These are phyloP conservation scores for Pezizomycotina sp. DNA, from an alignment of 2,329 filamentous ascomycete genomes.

Conservation along the genomic window DNA sequence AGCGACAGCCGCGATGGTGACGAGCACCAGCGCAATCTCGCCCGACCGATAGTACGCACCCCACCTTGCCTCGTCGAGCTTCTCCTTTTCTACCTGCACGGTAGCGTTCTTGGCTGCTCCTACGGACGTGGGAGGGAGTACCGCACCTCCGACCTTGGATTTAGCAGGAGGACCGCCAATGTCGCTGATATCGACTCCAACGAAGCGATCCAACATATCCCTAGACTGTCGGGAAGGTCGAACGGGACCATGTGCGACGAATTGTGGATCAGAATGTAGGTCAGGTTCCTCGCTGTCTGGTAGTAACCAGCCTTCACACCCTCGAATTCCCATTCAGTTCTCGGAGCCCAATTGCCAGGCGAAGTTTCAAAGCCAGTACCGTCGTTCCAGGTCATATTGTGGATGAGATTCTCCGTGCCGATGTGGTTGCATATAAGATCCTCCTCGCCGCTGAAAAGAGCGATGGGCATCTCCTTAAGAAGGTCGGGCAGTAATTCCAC, in stretches of 20 bases:
- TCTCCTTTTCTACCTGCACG: conserved; percentile 47
- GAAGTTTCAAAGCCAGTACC: conserved; percentile 74
- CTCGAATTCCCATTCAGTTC: conserved; percentile 86
- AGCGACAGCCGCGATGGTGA: conserved; percentile 51
- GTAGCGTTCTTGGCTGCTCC: conserved; percentile 56
- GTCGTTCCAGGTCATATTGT: conserved; percentile 79
- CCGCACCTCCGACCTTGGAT: conserved; percentile 70
- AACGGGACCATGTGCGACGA: conserved; percentile 97
- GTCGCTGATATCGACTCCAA: conserved; percentile 75
- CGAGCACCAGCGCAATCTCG: conserved; percentile 67
- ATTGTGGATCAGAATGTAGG: conserved; percentile 90
- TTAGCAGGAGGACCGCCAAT: conserved; percentile 70
- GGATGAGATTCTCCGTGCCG: conserved; percentile 79
- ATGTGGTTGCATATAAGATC: conserved; percentile 96
- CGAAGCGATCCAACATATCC: conserved; percentile 96
- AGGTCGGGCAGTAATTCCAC: conserved; percentile 61
- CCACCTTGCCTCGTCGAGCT: conserved; percentile 73
- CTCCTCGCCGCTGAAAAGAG: conserved; percentile 84
- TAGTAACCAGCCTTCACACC: conserved; percentile 76
- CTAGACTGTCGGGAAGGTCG: conserved; percentile 67
- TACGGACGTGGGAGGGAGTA: conserved; percentile 59
- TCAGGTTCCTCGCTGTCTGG: conserved; percentile 86
- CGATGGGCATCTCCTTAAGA: conserved; percentile 56
- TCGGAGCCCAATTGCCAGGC: conserved; percentile 78
- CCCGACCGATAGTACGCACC: conserved; percentile 76